A percentile compares a stretch with the other conserved stretches of the same genome.
phyloP scores from a whole-genome alignment of 2,329 filamentous ascomycete species.

The Penicillium frequentans region DNA sequence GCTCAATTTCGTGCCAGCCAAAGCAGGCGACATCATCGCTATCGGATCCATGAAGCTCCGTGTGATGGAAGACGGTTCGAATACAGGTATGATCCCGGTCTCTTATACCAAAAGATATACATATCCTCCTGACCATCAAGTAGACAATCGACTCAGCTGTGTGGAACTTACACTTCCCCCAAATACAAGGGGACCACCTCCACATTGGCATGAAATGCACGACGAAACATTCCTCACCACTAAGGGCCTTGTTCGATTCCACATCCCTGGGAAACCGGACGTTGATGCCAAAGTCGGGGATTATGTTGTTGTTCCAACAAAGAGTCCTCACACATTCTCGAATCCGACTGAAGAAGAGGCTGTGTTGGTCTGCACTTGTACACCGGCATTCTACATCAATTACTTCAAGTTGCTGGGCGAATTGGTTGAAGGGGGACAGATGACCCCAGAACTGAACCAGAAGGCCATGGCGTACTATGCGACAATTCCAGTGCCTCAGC shows the following conservation, averaged over 20 bases:
- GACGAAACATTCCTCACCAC: slow-evolving; percentile 59
- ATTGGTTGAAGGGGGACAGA: slow-evolving; percentile 47
- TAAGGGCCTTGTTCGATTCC: slow-evolving; percentile 53
- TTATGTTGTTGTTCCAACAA: slow-evolving; percentile 56
- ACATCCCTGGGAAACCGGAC: slow-evolving; percentile 44
- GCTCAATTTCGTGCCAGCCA: not conserved
- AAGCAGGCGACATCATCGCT: not conserved
- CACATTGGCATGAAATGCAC: slow-evolving; percentile 60
- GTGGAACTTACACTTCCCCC: slow-evolving; percentile 37
- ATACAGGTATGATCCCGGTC: slow-evolving; percentile 47
- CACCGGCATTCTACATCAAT: slow-evolving; percentile 58
- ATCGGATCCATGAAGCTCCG: slow-evolving; percentile 11
- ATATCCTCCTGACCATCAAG: not conserved
- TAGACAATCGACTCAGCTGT: slow-evolving; percentile 1
- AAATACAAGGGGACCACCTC: slow-evolving; percentile 48
- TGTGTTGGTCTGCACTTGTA: slow-evolving; percentile 59
- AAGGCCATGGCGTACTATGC: slow-evolving; percentile 53
- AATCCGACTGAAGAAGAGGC: slow-evolving; percentile 57
- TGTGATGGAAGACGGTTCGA: slow-evolving; percentile 30
- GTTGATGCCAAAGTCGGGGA: slow-evolving; percentile 54
- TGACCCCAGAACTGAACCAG: slow-evolving; percentile 51
- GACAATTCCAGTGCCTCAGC: slow-evolving; percentile 39
- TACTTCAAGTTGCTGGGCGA: slow-evolving; percentile 56
- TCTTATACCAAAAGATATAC: slow-evolving; percentile 38
- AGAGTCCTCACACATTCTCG: slow-evolving; percentile 57